These are phyloP conservation scores for Sequoiadendron giganteum DNA, from an alignment of 75 land plant genomes.

Conservation along the genomic window DNA sequence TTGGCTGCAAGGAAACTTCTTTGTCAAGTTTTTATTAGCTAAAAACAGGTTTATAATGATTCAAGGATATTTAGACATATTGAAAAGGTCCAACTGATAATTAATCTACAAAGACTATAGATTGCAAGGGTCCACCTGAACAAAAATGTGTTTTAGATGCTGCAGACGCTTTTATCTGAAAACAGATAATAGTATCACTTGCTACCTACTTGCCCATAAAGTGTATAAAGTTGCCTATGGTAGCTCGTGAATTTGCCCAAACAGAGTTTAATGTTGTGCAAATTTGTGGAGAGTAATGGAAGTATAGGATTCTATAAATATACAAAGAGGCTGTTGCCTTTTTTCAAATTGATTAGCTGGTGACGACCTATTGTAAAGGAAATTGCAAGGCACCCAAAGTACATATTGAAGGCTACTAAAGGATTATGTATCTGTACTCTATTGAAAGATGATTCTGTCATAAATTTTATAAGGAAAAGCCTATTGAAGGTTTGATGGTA, in stretches of 20 bases:
- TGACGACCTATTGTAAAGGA: too few species aligned
- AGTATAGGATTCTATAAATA: not conserved
- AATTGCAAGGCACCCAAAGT: too few species aligned
- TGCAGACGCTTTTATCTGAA: not conserved
- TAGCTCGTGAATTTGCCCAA: not conserved
- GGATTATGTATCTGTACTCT: too few species aligned
- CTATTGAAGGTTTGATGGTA: too few species aligned
- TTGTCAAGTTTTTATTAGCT: not conserved
- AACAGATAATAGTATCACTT: too few species aligned
- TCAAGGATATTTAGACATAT: not conserved
- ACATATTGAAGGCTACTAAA: too few species aligned
- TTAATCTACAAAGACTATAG: not conserved
- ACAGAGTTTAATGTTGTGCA: not conserved
- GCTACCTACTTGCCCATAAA: not conserved
- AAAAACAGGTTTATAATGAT: not conserved
- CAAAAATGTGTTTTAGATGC: not conserved
- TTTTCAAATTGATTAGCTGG: too few species aligned
- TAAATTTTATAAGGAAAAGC: too few species aligned
- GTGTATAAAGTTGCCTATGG: too few species aligned
- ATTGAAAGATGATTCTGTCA: too few species aligned
- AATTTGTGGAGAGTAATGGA: not conserved
- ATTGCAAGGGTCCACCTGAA: not conserved
- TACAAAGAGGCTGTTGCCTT: too few species aligned
- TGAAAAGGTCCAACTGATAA: not conserved
- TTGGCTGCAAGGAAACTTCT: not conserved